A percentile compares a stretch with the other conserved stretches of the same genome.
These are phyloP conservation scores for Aegilops sharonensis DNA, from an alignment of 176 grass and related monocot genomes.

Conservation along the genomic window DNA sequence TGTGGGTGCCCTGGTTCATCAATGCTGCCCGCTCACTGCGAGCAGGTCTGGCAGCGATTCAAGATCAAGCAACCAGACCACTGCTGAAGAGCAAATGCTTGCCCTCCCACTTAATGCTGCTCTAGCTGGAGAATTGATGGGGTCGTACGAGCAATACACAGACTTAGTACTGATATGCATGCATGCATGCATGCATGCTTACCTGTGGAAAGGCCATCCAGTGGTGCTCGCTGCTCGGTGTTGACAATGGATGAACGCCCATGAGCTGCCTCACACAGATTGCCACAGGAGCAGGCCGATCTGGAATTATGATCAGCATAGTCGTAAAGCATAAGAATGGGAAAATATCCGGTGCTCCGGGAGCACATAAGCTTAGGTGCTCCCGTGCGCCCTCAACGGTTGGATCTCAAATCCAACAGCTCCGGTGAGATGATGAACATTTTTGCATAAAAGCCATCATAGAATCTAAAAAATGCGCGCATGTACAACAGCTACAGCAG, in stretches of 20 bases:
- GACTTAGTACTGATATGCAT: not conserved
- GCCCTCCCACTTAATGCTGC: not conserved
- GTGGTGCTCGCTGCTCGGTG: not conserved
- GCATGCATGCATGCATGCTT: constrained; percentile 14
- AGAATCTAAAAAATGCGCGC: too few species aligned
- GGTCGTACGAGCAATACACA: constrained; percentile 4
- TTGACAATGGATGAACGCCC: not conserved
- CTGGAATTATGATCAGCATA: not conserved
- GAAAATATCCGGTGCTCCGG: too few species aligned
- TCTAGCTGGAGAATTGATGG: constrained; percentile 39
- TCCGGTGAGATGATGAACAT: too few species aligned
- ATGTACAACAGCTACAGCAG: too few species aligned
- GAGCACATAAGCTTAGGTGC: too few species aligned
- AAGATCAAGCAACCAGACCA: constrained; percentile 21
- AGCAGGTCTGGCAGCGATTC: constrained; percentile 28
- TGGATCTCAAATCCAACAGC: too few species aligned
- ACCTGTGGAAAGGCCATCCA: constrained; percentile 22
- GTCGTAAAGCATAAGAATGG: not conserved
- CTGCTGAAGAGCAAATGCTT: constrained; percentile 27
- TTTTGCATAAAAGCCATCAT: too few species aligned
- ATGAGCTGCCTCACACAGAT: not conserved
- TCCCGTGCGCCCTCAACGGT: too few species aligned
- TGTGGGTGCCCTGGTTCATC: constrained; percentile 12
- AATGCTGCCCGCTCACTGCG: constrained; percentile 4
- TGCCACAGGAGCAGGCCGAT: not conserved